Percentiles rank a stretch among this genome's conserved stretches.
These are phyloP conservation scores for Tricholoma saponaceum DNA, from an alignment of 768 basidiomycete genomes.

Conservation along the genomic window DNA sequence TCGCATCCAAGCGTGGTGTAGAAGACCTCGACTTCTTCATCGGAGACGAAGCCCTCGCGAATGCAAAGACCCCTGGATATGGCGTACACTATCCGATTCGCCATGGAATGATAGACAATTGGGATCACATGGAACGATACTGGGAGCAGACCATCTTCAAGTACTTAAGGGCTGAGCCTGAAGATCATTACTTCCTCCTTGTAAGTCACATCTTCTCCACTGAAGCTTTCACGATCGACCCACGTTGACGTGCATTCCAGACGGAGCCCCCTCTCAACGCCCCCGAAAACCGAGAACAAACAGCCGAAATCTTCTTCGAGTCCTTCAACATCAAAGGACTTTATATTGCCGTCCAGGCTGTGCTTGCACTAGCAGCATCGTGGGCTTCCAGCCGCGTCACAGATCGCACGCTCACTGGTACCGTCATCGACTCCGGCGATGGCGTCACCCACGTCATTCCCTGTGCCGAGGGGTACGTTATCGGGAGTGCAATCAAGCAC, in stretches of 20 bases:
- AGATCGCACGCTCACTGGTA: slow-evolving; percentile 92
- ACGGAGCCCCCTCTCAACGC: slow-evolving; percentile 99
- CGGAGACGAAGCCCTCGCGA: slow-evolving; percentile 95
- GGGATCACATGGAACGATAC: slow-evolving; percentile 98
- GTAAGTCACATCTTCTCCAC: slow-evolving; percentile 43
- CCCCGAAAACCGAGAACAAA: slow-evolving; percentile 98
- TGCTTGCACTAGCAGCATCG: slow-evolving; percentile 94
- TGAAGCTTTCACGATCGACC: not conserved
- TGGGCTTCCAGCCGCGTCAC: slow-evolving; percentile 91
- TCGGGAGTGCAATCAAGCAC: slow-evolving; percentile 98
- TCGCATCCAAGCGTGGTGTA: slow-evolving; percentile 94
- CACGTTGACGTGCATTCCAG: slow-evolving; percentile 34
- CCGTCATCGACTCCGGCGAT: slow-evolving; percentile 98
- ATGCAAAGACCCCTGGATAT: slow-evolving; percentile 92
- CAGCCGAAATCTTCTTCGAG: slow-evolving; percentile 99
- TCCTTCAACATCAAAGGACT: slow-evolving; percentile 99
- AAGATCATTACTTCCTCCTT: slow-evolving; percentile 97
- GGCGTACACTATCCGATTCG: slow-evolving; percentile 94
- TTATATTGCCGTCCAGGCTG: slow-evolving; percentile 98
- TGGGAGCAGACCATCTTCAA: slow-evolving; percentile 99
- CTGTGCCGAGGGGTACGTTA: slow-evolving; percentile 96
- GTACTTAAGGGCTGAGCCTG: slow-evolving; percentile 96
- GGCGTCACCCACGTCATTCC: slow-evolving; percentile 99
- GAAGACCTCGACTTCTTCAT: slow-evolving; percentile 99
- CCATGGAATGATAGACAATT: slow-evolving; percentile 97